These are phyloP conservation scores for Colletotrichum lindemuthianum DNA, from an alignment of 2,329 filamentous ascomycete species.

Conservation along the genomic window DNA sequence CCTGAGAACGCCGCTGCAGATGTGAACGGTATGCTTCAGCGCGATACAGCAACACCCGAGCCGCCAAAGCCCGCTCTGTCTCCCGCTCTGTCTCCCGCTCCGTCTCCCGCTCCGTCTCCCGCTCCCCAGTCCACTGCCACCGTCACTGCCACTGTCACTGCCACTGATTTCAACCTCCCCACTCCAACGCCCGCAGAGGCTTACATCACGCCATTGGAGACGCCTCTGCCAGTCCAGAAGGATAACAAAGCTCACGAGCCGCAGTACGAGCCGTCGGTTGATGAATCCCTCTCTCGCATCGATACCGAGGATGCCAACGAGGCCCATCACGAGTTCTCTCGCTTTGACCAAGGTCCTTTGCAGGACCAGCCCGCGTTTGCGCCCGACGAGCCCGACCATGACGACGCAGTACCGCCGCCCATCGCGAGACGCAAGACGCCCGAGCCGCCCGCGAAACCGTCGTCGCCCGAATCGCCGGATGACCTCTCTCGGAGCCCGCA, in stretches of 20 bases:
- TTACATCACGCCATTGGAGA: slow-evolving; percentile 34
- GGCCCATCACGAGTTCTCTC: slow-evolving; percentile 68
- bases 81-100: slow-evolving; percentile 37
- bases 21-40: slow-evolving; percentile 61
- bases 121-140: slow-evolving; percentile 34
- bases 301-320: slow-evolving; percentile 68
- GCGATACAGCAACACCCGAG: slow-evolving; percentile 42
- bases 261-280: slow-evolving; percentile 56
- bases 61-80: slow-evolving; percentile 38
- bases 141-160: slow-evolving; percentile 14
- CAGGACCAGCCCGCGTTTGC: slow-evolving; percentile 86
- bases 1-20: slow-evolving; percentile 64
- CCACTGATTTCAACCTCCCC: slow-evolving; percentile 34
- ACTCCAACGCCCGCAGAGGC: slow-evolving; percentile 34
- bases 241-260: slow-evolving; percentile 42
- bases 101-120: slow-evolving; percentile 37
- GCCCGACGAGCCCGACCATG: slow-evolving; percentile 63
- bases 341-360: slow-evolving; percentile 90
- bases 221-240: slow-evolving; percentile 31
- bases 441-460: slow-evolving; percentile 40
- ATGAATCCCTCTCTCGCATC: slow-evolving; percentile 66
- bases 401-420: slow-evolving; percentile 62
- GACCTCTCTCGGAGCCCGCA: slow-evolving; percentile 44
- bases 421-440: slow-evolving; percentile 56
- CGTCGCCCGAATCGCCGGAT: slow-evolving; percentile 46